These are phyloP conservation scores for Leucogyrophana mollusca DNA, from an alignment of 768 basidiomycete species.

Conservation along the genomic window DNA sequence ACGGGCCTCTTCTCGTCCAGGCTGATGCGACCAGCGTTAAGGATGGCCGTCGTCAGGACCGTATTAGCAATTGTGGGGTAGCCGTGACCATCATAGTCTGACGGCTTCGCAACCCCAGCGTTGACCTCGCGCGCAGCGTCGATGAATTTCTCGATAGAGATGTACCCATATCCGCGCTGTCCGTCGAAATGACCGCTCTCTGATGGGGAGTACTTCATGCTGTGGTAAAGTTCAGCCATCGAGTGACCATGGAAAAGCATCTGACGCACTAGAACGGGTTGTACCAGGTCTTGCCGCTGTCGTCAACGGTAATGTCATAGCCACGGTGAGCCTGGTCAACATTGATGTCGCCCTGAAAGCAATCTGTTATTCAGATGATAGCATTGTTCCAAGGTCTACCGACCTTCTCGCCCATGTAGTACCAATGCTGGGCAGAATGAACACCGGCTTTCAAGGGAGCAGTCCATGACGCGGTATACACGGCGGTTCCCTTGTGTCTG, in stretches of 20 bases:
- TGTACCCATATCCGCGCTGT: slow-evolving; percentile 88
- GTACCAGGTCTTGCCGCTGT: slow-evolving; percentile 80
- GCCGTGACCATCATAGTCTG: slow-evolving; percentile 75
- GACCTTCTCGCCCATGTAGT: slow-evolving; percentile 93
- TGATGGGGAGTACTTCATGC: slow-evolving; percentile 94
- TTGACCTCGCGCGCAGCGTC: slow-evolving; percentile 82
- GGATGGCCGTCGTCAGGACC: slow-evolving; percentile 81
- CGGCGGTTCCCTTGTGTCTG: slow-evolving; percentile 79
- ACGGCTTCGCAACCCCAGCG: slow-evolving; percentile 60
- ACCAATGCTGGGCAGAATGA: slow-evolving; percentile 90
- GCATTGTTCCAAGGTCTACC: slow-evolving; percentile 4
- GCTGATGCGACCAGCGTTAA: slow-evolving; percentile 88
- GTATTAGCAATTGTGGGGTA: slow-evolving; percentile 90
- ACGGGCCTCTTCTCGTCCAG: slow-evolving; percentile 89
- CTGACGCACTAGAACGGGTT: slow-evolving; percentile 86
- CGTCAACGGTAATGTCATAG: slow-evolving; percentile 86
- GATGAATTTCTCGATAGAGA: slow-evolving; percentile 91
- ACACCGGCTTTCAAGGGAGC: slow-evolving; percentile 89
- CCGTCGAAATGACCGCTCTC: slow-evolving; percentile 93
- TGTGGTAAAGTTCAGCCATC: slow-evolving; percentile 25
- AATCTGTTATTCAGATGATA: slow-evolving; percentile 1
- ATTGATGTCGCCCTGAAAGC: slow-evolving; percentile 76
- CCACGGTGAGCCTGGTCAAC: slow-evolving; percentile 95
- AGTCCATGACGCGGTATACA: slow-evolving; percentile 95
- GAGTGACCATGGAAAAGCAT: slow-evolving; percentile 10